Conservation (phyloP, 1,139 yeast genomes). For the Scheffersomyces titani region DNA sequence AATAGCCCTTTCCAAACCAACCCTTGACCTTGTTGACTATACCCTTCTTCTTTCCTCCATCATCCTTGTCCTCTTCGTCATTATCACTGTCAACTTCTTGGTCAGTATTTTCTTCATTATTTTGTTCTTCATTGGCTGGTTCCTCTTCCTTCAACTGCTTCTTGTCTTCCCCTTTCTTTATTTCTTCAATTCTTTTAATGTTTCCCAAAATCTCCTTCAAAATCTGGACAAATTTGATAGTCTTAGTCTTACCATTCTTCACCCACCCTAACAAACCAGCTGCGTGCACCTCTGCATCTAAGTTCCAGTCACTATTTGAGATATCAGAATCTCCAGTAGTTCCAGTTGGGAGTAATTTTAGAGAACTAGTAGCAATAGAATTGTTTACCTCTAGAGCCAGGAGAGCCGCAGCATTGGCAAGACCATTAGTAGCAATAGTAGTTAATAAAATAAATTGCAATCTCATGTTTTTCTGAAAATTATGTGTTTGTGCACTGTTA, state of each 20-base stretch:
- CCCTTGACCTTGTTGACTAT: constrained; percentile 1
- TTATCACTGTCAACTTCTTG: no score
- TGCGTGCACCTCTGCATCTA: background rate
- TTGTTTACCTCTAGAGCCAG: background rate
- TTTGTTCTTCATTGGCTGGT: background rate
- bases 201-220: constrained; percentile 11
- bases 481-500: background rate
- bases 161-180: background rate
- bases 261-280: background rate
- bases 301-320: background rate
- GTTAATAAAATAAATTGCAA: background rate
- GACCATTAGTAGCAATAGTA: background rate
- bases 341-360: background rate
- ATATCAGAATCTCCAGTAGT: background rate
- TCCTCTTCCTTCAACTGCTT: constrained; percentile 5
- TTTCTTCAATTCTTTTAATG: constrained; percentile 10
- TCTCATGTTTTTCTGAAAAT: background rate
- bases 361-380: background rate
- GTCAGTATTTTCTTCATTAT: background rate
- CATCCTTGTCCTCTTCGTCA: background rate
- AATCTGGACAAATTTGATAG: constrained; percentile 6
- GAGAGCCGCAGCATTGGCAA: background rate
- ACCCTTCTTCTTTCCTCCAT: background rate
- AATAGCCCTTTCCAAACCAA: background rate
- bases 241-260: constrained; percentile 3